Evolutionary conservation across 768 basidiomycete species (phyloP).

Genomic region (Rhodotorula diobovata): DNA sequence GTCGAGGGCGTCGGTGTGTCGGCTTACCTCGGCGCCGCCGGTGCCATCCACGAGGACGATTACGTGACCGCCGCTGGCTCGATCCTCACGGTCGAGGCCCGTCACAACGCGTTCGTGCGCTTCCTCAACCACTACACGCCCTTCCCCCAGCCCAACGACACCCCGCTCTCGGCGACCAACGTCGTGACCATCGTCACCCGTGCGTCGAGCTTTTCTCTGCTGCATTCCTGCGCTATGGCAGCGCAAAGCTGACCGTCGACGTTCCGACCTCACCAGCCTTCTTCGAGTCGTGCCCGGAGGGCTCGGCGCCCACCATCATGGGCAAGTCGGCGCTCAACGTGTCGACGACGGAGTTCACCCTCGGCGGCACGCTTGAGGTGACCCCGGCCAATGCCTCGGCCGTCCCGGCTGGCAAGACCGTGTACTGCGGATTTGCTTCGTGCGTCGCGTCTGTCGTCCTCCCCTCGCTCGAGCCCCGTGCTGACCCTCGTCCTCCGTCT

Average conservation of each 20-base stretch:
- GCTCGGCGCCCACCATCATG: constrained; percentile 53
- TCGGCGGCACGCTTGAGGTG: constrained; percentile 45
- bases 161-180: constrained; percentile 59
- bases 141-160: constrained; percentile 57
- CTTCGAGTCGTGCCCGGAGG: constrained; percentile 56
- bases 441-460: background rate
- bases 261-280: constrained; percentile 17
- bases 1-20: constrained; percentile 17
- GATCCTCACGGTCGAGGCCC: constrained; percentile 59
- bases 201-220: background rate
- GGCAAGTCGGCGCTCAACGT: constrained; percentile 54
- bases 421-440: constrained; percentile 38
- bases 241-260: background rate
- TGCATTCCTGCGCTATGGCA: background rate
- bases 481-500: background rate
- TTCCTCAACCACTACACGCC: constrained; percentile 53
- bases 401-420: background rate
- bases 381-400: constrained; percentile 15
- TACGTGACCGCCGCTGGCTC: constrained; percentile 57
- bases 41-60: constrained; percentile 40
- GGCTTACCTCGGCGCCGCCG: constrained; percentile 50
- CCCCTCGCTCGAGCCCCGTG: too few species aligned
- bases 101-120: constrained; percentile 40
- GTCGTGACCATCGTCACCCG: constrained; percentile 53
- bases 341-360: constrained; percentile 43